phyloP scores from a whole-genome alignment of 345 rosid genomes.

The Leavenworthia alabamica region DNA sequence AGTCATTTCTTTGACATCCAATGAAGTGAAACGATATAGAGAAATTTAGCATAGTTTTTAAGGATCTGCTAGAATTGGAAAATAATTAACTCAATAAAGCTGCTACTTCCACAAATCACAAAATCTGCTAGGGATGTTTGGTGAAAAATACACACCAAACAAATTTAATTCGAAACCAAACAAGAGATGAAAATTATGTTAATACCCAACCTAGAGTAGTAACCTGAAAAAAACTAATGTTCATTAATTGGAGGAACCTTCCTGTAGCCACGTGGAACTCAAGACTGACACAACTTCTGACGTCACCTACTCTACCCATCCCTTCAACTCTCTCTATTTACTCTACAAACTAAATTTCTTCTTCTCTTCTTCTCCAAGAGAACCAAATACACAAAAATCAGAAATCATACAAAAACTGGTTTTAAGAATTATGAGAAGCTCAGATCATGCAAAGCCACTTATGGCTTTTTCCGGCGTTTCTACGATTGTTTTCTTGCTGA shows the following conservation, averaged over 20 bases:
- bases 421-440: conserved; percentile 12
- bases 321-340: conserved; percentile 5
- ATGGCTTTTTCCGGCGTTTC: conserved; percentile 15
- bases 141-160: not conserved
- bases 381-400: not conserved
- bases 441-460: not conserved
- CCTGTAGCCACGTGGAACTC: conserved; percentile 26
- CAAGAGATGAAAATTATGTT: not conserved
- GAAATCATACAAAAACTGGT: not conserved
- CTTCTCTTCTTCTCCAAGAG: not conserved
- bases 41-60: not conserved
- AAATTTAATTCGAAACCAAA: not conserved
- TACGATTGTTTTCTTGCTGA: conserved; percentile 14
- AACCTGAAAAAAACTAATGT: not conserved
- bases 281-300: conserved; percentile 24
- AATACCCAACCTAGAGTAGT: not conserved
- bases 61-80: not conserved
- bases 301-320: conserved; percentile 14
- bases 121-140: not conserved
- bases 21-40: not conserved
- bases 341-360: conserved; percentile 18
- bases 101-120: not conserved
- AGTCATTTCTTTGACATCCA: not conserved
- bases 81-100: not conserved
- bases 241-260: not conserved